Conservation (phyloP, 495 filamentous ascomycete species). For the Elasticomyces elasticus region DNA sequence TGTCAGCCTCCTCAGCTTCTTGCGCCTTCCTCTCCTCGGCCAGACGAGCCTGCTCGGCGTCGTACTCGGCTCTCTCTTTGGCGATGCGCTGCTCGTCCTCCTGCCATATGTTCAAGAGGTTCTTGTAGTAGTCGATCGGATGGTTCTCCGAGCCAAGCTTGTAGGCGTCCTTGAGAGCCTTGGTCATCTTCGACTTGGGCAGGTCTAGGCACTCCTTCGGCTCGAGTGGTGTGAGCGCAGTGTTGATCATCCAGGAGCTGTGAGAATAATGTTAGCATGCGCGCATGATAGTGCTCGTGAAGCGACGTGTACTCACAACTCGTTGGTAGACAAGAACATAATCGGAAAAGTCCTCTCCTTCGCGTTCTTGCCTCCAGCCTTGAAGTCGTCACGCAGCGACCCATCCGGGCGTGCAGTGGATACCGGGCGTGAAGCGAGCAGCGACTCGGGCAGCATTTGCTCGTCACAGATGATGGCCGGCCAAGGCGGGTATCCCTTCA, state of each 20-base stretch:
- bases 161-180: constrained; percentile 63
- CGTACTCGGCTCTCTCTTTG: constrained; percentile 48
- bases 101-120: constrained; percentile 52
- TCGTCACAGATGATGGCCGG: constrained; percentile 85
- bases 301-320: constrained; percentile 62
- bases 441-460: constrained; percentile 68
- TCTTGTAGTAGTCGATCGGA: constrained; percentile 66
- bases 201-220: constrained; percentile 53
- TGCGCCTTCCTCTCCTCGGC: constrained; percentile 48
- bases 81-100: constrained; percentile 50
- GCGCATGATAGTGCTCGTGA: background rate
- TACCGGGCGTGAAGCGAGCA: constrained; percentile 65
- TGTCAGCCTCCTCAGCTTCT: constrained; percentile 42
- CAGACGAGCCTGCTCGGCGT: constrained; percentile 40
- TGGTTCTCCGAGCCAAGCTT: constrained; percentile 60
- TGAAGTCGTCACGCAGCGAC: constrained; percentile 70
- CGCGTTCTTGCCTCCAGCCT: constrained; percentile 70
- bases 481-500: constrained; percentile 87
- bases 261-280: constrained; percentile 1
- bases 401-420: constrained; percentile 71
- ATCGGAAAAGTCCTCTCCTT: constrained; percentile 79
- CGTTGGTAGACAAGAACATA: constrained; percentile 88
- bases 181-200: constrained; percentile 53
- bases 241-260: constrained; percentile 80
- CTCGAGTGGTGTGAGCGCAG: constrained; percentile 63